A percentile compares a stretch with the other conserved stretches of the same genome.
Evolutionary conservation across 805 yeast genomes (phyloP).

Genomic region (Vanderwaltozyma polyspora): DNA sequence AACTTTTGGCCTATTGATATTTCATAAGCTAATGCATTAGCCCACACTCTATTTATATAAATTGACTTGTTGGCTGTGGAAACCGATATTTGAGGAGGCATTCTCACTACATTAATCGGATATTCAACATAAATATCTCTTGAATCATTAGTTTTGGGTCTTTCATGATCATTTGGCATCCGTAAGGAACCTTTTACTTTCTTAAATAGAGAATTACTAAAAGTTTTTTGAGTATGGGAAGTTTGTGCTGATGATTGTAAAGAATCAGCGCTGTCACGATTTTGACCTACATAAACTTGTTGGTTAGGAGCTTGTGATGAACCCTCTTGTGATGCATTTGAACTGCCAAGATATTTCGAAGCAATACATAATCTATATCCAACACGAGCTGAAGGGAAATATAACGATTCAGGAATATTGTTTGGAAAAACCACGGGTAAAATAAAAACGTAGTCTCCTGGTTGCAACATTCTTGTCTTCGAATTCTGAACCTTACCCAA

Average conservation of each 20-base stretch:
- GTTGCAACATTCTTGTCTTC: conserved; percentile 25
- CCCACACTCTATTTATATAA: conserved; percentile 68
- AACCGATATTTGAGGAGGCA: conserved; percentile 31
- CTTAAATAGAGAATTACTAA: conserved; percentile 13
- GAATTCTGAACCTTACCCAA: background rate
- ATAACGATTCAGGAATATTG: conserved; percentile 46
- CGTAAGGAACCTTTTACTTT: conserved; percentile 21
- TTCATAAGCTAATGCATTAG: conserved; percentile 58
- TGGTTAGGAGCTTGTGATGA: conserved; percentile 1
- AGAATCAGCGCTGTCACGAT: background rate
- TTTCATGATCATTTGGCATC: conserved; percentile 5
- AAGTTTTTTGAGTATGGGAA: conserved; percentile 3
- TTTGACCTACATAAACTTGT: background rate
- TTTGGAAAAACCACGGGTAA: conserved; percentile 51
- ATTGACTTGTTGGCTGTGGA: conserved; percentile 55
- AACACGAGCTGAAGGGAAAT: conserved; percentile 26
- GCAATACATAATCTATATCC: conserved; percentile 13
- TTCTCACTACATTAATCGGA: conserved; percentile 29
- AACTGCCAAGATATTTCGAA: conserved; percentile 5
- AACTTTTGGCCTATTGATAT: conserved; percentile 62
- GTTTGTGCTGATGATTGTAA: conserved; percentile 1
- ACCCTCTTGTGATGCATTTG: background rate
- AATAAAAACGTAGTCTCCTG: conserved; percentile 61
- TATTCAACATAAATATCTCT: conserved; percentile 22
- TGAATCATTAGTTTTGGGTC: background rate